A percentile compares a stretch with the other conserved stretches of the same genome.
Conservation (phyloP, 2,329 filamentous ascomycete species). For the Teratosphaeria destructans region DNA sequence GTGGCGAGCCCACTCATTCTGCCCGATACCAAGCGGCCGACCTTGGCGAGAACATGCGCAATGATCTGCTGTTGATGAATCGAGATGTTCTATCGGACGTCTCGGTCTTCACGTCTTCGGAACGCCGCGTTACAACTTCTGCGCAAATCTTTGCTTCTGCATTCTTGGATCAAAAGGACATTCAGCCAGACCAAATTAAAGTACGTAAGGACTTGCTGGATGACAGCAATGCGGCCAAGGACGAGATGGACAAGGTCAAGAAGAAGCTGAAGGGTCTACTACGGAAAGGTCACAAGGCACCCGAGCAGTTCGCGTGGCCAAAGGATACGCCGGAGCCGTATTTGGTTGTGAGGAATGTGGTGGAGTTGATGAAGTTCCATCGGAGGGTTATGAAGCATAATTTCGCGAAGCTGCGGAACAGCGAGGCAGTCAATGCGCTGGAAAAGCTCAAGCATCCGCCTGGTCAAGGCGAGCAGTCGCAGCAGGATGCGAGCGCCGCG, state of each 20-base stretch:
- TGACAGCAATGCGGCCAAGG: constrained; percentile 95
- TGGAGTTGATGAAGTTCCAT: constrained; percentile 96
- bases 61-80: constrained; percentile 87
- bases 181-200: constrained; percentile 75
- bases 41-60: constrained; percentile 88
- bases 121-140: constrained; percentile 86
- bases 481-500: background rate
- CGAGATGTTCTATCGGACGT: constrained; percentile 86
- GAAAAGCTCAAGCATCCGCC: constrained; percentile 36
- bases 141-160: constrained; percentile 91
- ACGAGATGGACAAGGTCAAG: constrained; percentile 99
- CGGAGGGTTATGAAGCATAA: constrained; percentile 91
- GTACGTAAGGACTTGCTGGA: constrained; percentile 91
- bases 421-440: constrained; percentile 51
- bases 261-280: constrained; percentile 94
- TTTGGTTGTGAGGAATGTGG: constrained; percentile 80
- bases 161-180: constrained; percentile 77
- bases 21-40: constrained; percentile 94
- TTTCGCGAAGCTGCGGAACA: constrained; percentile 63
- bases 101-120: constrained; percentile 89
- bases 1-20: constrained; percentile 93
- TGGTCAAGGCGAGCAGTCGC: background rate
- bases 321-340: constrained; percentile 84
- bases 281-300: constrained; percentile 83
- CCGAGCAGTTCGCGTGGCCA: constrained; percentile 96